Percentiles rank a stretch among this genome's conserved stretches.
Evolutionary conservation across 306 rosid species (phyloP).

Genomic region (Gleditsia sinensis): DNA sequence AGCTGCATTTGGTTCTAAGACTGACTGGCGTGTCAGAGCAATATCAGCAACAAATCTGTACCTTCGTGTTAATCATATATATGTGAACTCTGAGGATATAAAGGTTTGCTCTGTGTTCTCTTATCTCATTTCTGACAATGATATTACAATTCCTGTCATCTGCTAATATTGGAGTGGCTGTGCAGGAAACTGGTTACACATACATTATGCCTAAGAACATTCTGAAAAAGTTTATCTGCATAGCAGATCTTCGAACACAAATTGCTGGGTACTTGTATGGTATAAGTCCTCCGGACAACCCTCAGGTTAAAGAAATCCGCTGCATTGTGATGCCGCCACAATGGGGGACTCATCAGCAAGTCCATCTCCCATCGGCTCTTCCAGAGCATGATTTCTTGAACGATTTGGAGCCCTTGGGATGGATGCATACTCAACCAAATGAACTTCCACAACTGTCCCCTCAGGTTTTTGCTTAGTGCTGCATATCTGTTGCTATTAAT

Average conservation of each 20-base stretch:
- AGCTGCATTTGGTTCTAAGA: conserved; percentile 90
- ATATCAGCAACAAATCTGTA: conserved; percentile 96
- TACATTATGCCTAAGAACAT: conserved; percentile 98
- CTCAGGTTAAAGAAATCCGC: conserved; percentile 97
- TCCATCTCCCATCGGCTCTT: conserved; percentile 89
- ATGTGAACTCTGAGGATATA: conserved; percentile 97
- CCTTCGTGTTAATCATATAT: conserved; percentile 97
- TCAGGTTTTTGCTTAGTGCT: conserved; percentile 55
- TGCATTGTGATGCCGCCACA: conserved; percentile 98
- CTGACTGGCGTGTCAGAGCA: conserved; percentile 99
- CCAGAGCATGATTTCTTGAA: conserved; percentile 97
- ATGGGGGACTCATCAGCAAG: conserved; percentile 99
- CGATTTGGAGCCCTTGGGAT: conserved; percentile 97
- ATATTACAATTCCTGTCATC: not conserved
- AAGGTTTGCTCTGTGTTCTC: conserved; percentile 51
- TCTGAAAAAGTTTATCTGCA: conserved; percentile 93
- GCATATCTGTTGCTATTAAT: not conserved
- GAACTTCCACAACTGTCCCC: conserved; percentile 98
- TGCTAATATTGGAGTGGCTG: conserved; percentile 32
- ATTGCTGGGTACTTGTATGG: conserved; percentile 96
- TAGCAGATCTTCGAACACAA: conserved; percentile 97
- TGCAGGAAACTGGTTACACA: conserved; percentile 99
- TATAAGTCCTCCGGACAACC: conserved; percentile 96
- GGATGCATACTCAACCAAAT: conserved; percentile 99
- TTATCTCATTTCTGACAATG: not conserved